phyloP scores from a whole-genome alignment of 2,329 filamentous ascomycete species.

The Diplodia scrobiculata region DNA sequence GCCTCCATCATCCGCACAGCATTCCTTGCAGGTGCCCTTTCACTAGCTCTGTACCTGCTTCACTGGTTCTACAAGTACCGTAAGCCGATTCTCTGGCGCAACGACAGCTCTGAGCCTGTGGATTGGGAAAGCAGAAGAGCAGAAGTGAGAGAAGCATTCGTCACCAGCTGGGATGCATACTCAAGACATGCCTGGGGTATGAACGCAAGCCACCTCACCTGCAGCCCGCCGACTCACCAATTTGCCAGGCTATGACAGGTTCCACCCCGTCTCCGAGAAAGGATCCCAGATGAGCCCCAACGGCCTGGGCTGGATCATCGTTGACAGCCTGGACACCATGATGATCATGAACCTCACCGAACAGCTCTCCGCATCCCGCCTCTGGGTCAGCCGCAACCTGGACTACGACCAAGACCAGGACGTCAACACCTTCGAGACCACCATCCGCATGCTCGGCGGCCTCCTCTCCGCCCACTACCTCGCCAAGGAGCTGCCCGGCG shows the following conservation, averaged over 20 bases:
- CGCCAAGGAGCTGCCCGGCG: slow-evolving; percentile 68
- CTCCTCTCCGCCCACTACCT: slow-evolving; percentile 92
- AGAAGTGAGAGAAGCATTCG: slow-evolving; percentile 79
- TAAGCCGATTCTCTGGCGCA: not conserved
- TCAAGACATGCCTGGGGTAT: slow-evolving; percentile 86
- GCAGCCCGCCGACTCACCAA: too few relatives aligned
- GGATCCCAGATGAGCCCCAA: slow-evolving; percentile 80
- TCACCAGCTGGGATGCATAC: slow-evolving; percentile 84
- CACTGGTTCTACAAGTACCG: not conserved
- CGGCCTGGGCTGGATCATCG: slow-evolving; percentile 96
- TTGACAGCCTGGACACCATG: slow-evolving; percentile 92
- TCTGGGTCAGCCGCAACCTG: slow-evolving; percentile 79
- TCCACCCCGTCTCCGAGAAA: slow-evolving; percentile 76
- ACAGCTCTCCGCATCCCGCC: slow-evolving; percentile 74
- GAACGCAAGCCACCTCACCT: too few relatives aligned
- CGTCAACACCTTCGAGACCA: slow-evolving; percentile 97
- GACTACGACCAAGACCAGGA: slow-evolving; percentile 91
- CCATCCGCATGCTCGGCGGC: slow-evolving; percentile 96
- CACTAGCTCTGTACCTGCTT: not conserved
- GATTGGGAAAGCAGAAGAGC: slow-evolving; percentile 76
- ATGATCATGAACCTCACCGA: slow-evolving; percentile 97
- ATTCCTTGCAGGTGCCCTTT: not conserved
- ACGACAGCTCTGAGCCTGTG: not conserved
- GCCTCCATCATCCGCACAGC: too few relatives aligned
- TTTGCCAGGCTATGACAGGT: slow-evolving; percentile 70